Evolutionary conservation across 2,329 filamentous ascomycete genomes (phyloP), one percentile per base, ranked within the genome.

Genomic region (Ascochyta pisi): DNA sequence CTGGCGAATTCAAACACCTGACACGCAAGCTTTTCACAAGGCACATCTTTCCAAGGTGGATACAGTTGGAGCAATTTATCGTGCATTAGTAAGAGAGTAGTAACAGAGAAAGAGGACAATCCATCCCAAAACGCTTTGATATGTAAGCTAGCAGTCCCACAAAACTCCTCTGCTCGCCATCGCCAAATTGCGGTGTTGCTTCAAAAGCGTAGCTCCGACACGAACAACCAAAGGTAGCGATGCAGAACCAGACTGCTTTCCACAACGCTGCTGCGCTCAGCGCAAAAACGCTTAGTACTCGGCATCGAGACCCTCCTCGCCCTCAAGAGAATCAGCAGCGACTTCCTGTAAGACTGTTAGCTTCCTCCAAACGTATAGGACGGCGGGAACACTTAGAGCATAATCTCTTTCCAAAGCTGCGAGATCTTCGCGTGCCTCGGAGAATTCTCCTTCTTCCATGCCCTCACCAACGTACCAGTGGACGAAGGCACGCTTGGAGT

Each of bases 361-460:
- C 27, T 9, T 9, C 8, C 27, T 9, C 9, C 27, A 29, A 29
- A 29, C 27, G 27, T 19, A 19, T 19, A 19, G 19, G 2, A 19
- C 19, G 16, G 16, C 16, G 19, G 19, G 19, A 19, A 19, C 19
- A 29, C 27, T 29, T 2, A 29, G 1, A 10, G 97, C 94, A 83
- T 99, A 99, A 79, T 99, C 94, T 70, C 93, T 89, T 87, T 99
- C 95, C 63, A 99, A 86, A 70, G 95, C 95, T 78, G 95, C 95
- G 79, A 99, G 84, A 83, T 99, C 95, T 84, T 99, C 95, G 79
- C 95, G 93, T 65, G 95, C 95, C 85, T 99, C 95, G 54, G 92
- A 96, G 87, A 99, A 99, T 82, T 99, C 95, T 81, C 95, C 95
- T 81, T 99, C 95, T 86, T 99, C 95, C 95, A 99, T 99, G 88